A percentile compares a stretch with the other conserved stretches of the same genome.
Conservation (phyloP, 2,329 filamentous ascomycete species). For the Scedosporium minutisporum region DNA sequence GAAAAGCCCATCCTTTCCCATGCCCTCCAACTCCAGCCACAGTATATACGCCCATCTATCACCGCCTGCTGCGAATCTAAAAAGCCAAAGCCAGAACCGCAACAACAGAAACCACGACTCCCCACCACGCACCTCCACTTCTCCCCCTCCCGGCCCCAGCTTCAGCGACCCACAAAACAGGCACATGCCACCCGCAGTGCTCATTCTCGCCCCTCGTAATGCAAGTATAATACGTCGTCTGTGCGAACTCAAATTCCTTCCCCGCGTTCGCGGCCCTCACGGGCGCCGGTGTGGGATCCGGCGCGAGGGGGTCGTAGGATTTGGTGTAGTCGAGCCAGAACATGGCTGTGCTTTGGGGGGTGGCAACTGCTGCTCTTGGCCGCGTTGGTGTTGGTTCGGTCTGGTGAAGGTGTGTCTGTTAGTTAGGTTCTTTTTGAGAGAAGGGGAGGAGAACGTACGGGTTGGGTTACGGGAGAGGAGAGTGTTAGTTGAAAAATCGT, state of each 20-base stretch:
- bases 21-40: background rate
- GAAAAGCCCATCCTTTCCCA: background rate
- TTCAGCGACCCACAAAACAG: conserved; percentile 20
- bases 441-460: background rate
- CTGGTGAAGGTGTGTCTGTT: background rate
- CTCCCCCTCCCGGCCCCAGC: conserved; percentile 4
- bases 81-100: conserved; percentile 11
- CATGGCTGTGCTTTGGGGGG: background rate
- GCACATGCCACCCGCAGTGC: conserved; percentile 29
- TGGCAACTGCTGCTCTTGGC: background rate
- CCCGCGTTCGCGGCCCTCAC: background rate
- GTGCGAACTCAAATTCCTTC: conserved; percentile 10
- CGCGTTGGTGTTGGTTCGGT: background rate
- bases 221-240: conserved; percentile 30
- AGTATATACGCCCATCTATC: background rate
- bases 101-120: conserved; percentile 8
- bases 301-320: conserved; percentile 1
- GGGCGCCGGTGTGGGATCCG: background rate
- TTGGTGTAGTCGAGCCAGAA: conserved; percentile 6
- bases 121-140: conserved; percentile 6
- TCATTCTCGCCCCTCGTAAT: conserved; percentile 19
- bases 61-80: background rate
- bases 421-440: background rate
- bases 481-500: background rate
- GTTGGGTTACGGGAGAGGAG: background rate